Evolutionary conservation across 139 green algal species (phyloP), one percentile per base, ranked within the genome.

Genomic region (Edaphochlamys debaryana): DNA sequence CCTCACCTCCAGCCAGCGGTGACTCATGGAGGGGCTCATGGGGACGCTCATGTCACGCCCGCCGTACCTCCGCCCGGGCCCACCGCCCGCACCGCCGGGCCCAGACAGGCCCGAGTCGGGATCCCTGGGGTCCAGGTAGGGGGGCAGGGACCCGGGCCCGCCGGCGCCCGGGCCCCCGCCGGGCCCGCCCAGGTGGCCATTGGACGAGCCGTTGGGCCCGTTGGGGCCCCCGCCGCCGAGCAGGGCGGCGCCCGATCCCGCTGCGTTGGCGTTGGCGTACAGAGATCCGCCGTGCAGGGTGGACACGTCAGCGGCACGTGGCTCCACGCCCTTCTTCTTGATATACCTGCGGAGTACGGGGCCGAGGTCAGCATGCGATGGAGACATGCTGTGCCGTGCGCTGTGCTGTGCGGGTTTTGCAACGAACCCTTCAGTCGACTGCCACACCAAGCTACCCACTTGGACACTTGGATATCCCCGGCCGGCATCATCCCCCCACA

Each of bases 1-100:
- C 0, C 73, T 17, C 36, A 81, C 75, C 75, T 93, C 90, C 56
- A 93, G 84, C 90, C 90, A 93, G 20, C 86, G 68, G 69, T 86
- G 85, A 50, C 50, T 79, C 69, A 83, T 82, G 62, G 63, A 70
- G 1, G 82, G 63, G 37, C 13, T 79, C 63, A 71, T 60, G 29
- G 72, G 82, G 4, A 86, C 70, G 5, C 48, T 27, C 71, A 87
- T 48, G 52, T 75, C 67, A 23, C 42, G 41, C 32, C 36, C 30
- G n/a, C n/a, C n/a, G 63, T 42, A 63, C 37, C 67, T 48, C 3
- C 42, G 45, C 36, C 73, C 54, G 20, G 36, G 58, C 20, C 30
- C 60, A 19, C 4, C 41, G 8, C 62, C 41, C 36, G 37, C 72
- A 32, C 48, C 30, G 42, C 69, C 69, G 29, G 25, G 37, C 62